Evolutionary conservation across 805 yeast species (phyloP).

Genomic region (Yarrowia hollandica): DNA sequence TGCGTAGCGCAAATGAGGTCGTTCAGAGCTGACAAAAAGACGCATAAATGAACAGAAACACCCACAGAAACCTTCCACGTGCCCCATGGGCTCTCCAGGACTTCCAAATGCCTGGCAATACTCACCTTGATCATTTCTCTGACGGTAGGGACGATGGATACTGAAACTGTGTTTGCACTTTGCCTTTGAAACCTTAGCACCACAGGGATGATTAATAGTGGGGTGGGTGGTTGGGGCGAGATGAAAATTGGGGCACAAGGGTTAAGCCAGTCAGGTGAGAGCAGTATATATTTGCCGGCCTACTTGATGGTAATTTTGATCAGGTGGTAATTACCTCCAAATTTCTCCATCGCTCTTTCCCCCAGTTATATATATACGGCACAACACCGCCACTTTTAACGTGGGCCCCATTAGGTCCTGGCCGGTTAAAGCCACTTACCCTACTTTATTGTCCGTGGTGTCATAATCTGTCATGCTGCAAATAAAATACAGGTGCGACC

Average conservation of each 20-base stretch:
- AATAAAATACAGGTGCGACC: not conserved
- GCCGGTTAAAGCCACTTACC: constrained; percentile 7
- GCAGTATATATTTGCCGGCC: too few species aligned
- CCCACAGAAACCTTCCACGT: too few species aligned
- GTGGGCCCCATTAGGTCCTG: not conserved
- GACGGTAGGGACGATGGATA: constrained; percentile 11
- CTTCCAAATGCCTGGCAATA: not conserved
- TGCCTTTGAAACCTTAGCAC: constrained; percentile 26
- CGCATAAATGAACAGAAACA: too few species aligned
- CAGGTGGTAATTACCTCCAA: too few species aligned
- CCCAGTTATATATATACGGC: not conserved
- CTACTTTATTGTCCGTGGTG: not conserved
- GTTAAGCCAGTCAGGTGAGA: not conserved
- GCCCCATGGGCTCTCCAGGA: too few species aligned
- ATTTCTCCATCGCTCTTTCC: not conserved
- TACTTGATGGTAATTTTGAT: too few species aligned
- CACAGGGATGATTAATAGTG: constrained; percentile 22
- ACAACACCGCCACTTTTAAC: not conserved
- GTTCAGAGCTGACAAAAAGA: too few species aligned
- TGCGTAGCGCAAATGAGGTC: too few species aligned
- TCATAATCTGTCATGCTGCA: constrained; percentile 18
- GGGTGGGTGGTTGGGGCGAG: constrained; percentile 9
- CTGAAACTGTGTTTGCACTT: constrained; percentile 22
- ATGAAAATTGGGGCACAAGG: too few species aligned
- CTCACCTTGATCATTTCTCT: constrained; percentile 24